These are phyloP conservation scores for Kalaharituber pfeilii DNA, from an alignment of 2,329 filamentous ascomycete genomes.

Conservation along the genomic window DNA sequence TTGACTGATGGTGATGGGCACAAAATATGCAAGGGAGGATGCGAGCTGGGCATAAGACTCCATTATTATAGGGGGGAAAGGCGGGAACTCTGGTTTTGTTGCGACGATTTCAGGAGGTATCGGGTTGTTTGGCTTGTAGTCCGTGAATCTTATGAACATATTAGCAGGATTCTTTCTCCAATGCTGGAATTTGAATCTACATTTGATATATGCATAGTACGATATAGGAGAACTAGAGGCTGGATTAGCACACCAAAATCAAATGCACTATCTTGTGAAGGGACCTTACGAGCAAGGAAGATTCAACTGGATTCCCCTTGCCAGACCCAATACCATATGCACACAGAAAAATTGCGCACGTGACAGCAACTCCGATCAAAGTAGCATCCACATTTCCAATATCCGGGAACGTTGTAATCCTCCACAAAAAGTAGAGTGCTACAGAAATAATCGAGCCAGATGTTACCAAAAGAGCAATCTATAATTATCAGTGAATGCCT, in stretches of 20 bases:
- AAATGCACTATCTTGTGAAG: slow-evolving; percentile 5
- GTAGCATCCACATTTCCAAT: slow-evolving; percentile 85
- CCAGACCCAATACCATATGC: slow-evolving; percentile 89
- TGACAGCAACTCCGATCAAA: slow-evolving; percentile 80
- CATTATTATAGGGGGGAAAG: slow-evolving; percentile 96
- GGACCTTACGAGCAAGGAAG: slow-evolving; percentile 54
- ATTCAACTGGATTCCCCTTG: slow-evolving; percentile 86
- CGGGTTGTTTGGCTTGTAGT: slow-evolving; percentile 68
- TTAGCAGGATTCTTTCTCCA: not conserved
- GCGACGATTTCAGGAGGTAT: slow-evolving; percentile 36
- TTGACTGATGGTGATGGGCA: slow-evolving; percentile 56
- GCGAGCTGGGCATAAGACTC: slow-evolving; percentile 87
- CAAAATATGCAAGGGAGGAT: slow-evolving; percentile 42
- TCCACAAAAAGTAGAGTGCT: slow-evolving; percentile 90
- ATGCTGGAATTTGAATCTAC: slow-evolving; percentile 6
- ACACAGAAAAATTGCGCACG: slow-evolving; percentile 79
- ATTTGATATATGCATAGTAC: slow-evolving; percentile 99
- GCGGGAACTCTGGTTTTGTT: slow-evolving; percentile 73
- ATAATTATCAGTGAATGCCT: slow-evolving; percentile 5
- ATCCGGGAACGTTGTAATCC: slow-evolving; percentile 81
- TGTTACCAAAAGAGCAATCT: slow-evolving; percentile 76
- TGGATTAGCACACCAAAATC: not conserved
- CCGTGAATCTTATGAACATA: slow-evolving; percentile 47
- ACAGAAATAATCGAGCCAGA: slow-evolving; percentile 86
- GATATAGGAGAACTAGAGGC: slow-evolving; percentile 60